Evolutionary conservation across 441 rosid genomes (phyloP).

Genomic region (Omphalea diandra): DNA sequence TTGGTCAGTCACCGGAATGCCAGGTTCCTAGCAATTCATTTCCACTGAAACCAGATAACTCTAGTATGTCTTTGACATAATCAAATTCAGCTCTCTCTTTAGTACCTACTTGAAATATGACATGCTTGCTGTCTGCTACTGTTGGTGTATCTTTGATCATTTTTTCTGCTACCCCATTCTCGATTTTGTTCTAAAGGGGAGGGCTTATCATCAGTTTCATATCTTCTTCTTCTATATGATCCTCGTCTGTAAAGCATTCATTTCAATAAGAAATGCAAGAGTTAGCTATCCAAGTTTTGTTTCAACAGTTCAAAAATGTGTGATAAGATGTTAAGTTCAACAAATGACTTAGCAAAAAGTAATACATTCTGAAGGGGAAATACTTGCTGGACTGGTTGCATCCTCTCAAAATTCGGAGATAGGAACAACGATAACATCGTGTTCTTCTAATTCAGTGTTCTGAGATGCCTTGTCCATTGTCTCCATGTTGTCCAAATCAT

Average conservation of each 20-base stretch:
- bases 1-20: conserved; percentile 66
- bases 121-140: conserved; percentile 20
- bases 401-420: conserved; percentile 19
- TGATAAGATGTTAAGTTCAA: neutral
- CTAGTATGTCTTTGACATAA: conserved; percentile 70
- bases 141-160: conserved; percentile 13
- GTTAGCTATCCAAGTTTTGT: neutral
- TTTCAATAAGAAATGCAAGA: neutral
- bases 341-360: neutral
- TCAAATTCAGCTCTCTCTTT: conserved; percentile 51
- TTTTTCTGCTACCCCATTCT: conserved; percentile 20
- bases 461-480: conserved; percentile 19
- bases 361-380: conserved; percentile 38
- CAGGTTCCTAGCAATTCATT: conserved; percentile 54
- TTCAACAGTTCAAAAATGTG: neutral
- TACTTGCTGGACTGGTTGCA: conserved; percentile 13
- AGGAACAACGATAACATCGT: conserved; percentile 16
- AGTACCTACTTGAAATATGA: conserved; percentile 34
- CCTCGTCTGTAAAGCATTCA: neutral
- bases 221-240: neutral
- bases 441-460: conserved; percentile 28
- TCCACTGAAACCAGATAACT: conserved; percentile 65
- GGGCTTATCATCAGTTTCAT: too few relatives aligned
- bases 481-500: conserved; percentile 15
- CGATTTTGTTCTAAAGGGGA: too few relatives aligned